Conservation (phyloP, 2,329 filamentous ascomycete species). For the Aspergillus sp. region DNA sequence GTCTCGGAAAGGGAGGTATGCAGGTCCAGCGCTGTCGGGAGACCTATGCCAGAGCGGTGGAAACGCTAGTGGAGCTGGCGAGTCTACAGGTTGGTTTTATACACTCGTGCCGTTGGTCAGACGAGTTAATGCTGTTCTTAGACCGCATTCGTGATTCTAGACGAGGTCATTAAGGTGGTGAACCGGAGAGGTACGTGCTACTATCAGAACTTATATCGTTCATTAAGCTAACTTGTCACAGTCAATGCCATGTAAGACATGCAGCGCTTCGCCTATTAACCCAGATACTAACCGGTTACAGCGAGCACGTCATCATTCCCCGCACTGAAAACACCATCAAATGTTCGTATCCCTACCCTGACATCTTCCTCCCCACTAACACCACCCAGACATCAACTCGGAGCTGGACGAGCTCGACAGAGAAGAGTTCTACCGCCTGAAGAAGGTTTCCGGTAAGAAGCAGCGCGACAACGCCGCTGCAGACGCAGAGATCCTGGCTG, state of each 20-base stretch:
- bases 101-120: neutral
- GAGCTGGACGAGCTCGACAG: constrained; percentile 96
- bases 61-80: constrained; percentile 91
- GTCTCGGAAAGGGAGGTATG: constrained; percentile 93
- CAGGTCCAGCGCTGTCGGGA: constrained; percentile 94
- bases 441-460: constrained; percentile 89
- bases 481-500: constrained; percentile 72
- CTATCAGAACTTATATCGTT: neutral
- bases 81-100: constrained; percentile 69
- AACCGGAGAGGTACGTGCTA: constrained; percentile 76
- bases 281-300: constrained; percentile 26
- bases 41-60: constrained; percentile 92
- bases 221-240: constrained; percentile 40
- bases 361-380: constrained; percentile 12
- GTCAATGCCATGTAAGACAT: constrained; percentile 87
- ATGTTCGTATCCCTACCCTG: constrained; percentile 55
- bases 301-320: constrained; percentile 79
- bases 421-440: constrained; percentile 96
- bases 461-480: constrained; percentile 72
- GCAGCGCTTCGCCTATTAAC: neutral
- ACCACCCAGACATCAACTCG: constrained; percentile 79
- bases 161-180: constrained; percentile 99
- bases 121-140: constrained; percentile 34
- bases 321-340: constrained; percentile 99
- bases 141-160: constrained; percentile 96